Conservation (phyloP, 2,329 filamentous ascomycete genomes). For the Calonectria hongkongensis region DNA sequence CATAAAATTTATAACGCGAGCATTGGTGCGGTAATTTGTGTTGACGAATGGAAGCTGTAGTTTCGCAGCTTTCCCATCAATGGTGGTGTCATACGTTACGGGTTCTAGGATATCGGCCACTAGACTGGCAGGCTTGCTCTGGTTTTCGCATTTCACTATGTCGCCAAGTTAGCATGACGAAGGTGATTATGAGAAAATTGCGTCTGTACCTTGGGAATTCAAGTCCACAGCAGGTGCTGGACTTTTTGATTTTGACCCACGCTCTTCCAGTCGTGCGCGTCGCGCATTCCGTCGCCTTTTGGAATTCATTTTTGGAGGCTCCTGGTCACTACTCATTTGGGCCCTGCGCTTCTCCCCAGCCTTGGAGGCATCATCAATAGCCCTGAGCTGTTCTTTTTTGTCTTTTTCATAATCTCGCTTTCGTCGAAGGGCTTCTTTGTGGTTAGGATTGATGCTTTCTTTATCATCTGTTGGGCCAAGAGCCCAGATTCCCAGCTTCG, state of each 20-base stretch:
- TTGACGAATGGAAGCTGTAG: slow-evolving; percentile 83
- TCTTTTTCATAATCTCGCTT: slow-evolving; percentile 78
- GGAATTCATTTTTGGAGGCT: slow-evolving; percentile 54
- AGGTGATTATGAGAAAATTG: neutral
- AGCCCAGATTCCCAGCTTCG: slow-evolving; percentile 75
- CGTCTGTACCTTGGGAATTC: slow-evolving; percentile 57
- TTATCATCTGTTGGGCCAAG: slow-evolving; percentile 64
- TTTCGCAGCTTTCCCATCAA: slow-evolving; percentile 60
- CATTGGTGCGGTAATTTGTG: slow-evolving; percentile 79
- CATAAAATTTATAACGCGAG: slow-evolving; percentile 88
- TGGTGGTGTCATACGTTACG: slow-evolving; percentile 63
- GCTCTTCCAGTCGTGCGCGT: slow-evolving; percentile 42
- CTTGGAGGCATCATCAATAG: slow-evolving; percentile 61
- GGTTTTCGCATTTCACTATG: slow-evolving; percentile 69
- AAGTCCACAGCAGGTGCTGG: slow-evolving; percentile 55
- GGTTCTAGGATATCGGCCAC: slow-evolving; percentile 65
- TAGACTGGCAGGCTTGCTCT: slow-evolving; percentile 58
- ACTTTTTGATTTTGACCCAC: slow-evolving; percentile 40
- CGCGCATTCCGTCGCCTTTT: slow-evolving; percentile 50
- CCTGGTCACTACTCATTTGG: slow-evolving; percentile 49
- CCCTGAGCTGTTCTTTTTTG: slow-evolving; percentile 63
- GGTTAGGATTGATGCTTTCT: slow-evolving; percentile 66
- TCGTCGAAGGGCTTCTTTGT: slow-evolving; percentile 76
- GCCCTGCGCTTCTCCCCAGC: slow-evolving; percentile 64
- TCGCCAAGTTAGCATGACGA: slow-evolving; percentile 36